Base-by-base conservation (phyloP, 2,329 filamentous ascomycete genomes). In the Apiospora sp. region DNA sequence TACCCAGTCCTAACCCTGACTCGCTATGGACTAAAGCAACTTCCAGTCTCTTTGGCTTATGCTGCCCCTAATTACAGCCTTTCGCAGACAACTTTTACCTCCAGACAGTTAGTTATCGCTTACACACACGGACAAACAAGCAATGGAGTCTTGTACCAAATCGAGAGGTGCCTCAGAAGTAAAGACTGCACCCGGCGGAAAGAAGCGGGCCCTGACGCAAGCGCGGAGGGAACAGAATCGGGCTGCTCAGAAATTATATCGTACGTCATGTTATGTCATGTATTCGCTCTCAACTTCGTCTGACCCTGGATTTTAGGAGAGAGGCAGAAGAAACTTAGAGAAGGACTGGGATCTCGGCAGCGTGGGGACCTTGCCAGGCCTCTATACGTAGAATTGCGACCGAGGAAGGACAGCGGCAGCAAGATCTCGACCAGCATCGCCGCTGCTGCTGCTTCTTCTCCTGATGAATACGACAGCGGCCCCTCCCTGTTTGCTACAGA, bases 161-260 rank as follows among this genome's bases (percentile, higher is more conserved):
- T 8, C 58, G 8, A 41, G 30, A 64, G 3, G 19, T 10, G 41
- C 34, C 58, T 13, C 58, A 3, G 34, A 64, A 34, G 58, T 13
- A 13, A 41, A 41, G 19, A 12, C 34, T 2, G 22, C 58, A n/a
- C 34, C 19, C 12, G 58, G 58, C 34, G 30, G 22, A 24, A 76
- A 74, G 71, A 82, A 81, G 74, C 78, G 83, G 54, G 75, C 80
- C 43, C 74, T 84, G 22, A 84, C 82, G 10, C 75, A 78, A 16
- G 81, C 82, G 37, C 78, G 83, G 6, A 81, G 79, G 72, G 78
- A 82, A 68, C 83, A 84, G 73, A 84, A 84, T 64, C 77, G 78
- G 19, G 71, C 78, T 16, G 80, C 82, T 13, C 82, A 84, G 72
- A 78, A 78, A 71, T 74, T 78, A 1, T 83, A 81, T 69, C 78